Percentiles rank a stretch among this genome's conserved stretches.
Conservation (phyloP, 1,139 yeast species). For the Kurtzmaniella quercitrusa region DNA sequence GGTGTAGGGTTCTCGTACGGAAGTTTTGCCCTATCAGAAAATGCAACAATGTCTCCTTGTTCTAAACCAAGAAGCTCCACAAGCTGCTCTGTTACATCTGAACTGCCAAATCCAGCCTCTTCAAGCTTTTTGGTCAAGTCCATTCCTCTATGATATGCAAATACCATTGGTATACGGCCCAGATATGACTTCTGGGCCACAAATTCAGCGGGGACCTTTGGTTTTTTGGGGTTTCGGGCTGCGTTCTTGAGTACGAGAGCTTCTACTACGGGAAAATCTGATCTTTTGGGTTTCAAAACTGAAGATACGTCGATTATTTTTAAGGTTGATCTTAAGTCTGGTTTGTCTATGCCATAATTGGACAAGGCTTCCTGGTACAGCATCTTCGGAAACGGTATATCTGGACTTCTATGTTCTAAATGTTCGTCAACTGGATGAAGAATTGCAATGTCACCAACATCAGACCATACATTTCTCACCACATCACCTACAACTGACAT, state of each 20-base stretch:
- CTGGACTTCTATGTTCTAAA: constrained; percentile 15
- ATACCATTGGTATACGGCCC: constrained; percentile 56
- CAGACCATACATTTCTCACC: constrained; percentile 53
- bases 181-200: constrained; percentile 43
- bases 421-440: constrained; percentile 27
- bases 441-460: constrained; percentile 35
- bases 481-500: constrained; percentile 59
- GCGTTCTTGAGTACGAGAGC: constrained; percentile 59
- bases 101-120: constrained; percentile 25
- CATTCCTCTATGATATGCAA: constrained; percentile 41
- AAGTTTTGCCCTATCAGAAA: constrained; percentile 60
- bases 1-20: constrained; percentile 95
- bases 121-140: constrained; percentile 20
- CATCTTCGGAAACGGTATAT: constrained; percentile 38
- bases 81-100: constrained; percentile 15
- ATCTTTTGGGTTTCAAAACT: constrained; percentile 29
- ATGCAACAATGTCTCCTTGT: constrained; percentile 72
- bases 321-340: constrained; percentile 71
- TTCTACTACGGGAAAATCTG: constrained; percentile 63
- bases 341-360: constrained; percentile 88
- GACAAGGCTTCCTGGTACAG: constrained; percentile 67
- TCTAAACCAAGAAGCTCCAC: constrained; percentile 34
- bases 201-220: constrained; percentile 26
- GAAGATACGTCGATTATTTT: constrained; percentile 46
- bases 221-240: constrained; percentile 21